Evolutionary conservation across 78 protist species (phyloP).

Genomic region (Guillardia theta): DNA sequence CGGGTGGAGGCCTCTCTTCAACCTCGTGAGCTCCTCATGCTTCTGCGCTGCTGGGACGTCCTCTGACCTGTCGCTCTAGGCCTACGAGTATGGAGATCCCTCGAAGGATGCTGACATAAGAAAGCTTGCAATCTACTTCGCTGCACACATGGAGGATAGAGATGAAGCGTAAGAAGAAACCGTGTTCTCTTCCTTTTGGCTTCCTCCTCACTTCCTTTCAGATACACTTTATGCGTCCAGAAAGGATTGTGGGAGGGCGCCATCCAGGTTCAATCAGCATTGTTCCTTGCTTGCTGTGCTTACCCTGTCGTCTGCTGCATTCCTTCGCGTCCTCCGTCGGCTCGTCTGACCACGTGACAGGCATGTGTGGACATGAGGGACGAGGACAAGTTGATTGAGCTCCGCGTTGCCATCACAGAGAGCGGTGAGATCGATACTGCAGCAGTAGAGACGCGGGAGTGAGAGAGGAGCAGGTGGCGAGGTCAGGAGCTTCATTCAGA

Average conservation of each 20-base stretch:
- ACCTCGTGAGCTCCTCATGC: not conserved
- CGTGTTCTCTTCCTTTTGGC: no score
- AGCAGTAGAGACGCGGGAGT: no score
- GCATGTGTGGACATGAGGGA: not conserved
- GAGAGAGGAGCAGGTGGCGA: no score
- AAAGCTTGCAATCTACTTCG: no score
- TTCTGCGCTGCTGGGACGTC: not conserved
- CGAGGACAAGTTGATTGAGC: not conserved
- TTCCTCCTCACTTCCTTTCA: no score
- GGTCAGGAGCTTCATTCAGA: no score
- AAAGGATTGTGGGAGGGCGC: not conserved
- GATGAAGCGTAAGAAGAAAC: no score
- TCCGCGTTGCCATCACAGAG: not conserved
- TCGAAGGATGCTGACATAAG: no score
- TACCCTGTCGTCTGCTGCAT: not conserved
- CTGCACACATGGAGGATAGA: not conserved
- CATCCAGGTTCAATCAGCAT: not conserved
- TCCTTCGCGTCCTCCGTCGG: not conserved
- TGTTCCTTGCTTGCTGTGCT: not conserved
- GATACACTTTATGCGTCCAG: not conserved
- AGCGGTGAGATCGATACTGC: no score
- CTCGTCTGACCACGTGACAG: not conserved
- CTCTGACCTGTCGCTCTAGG: no score
- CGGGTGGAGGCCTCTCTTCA: not conserved
- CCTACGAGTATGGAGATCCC: no score